A percentile compares a stretch with the other conserved stretches of the same genome.
These are phyloP conservation scores for Kalaharituber pfeilii DNA, from an alignment of 2,329 filamentous ascomycete species.

Conservation along the genomic window DNA sequence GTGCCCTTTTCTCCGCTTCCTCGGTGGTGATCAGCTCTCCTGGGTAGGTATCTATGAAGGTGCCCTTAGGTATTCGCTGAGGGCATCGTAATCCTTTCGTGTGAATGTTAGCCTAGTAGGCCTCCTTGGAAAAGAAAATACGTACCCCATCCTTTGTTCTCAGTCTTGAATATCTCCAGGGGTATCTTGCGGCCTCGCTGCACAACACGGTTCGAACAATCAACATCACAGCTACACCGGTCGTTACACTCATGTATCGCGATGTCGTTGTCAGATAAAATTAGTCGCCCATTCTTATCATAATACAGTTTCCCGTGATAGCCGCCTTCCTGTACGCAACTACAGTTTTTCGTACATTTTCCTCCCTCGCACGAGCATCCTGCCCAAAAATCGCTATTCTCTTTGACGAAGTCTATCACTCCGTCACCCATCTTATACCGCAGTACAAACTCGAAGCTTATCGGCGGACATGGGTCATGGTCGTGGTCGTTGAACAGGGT, in stretches of 20 bases:
- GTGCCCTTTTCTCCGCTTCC: conserved; percentile 49
- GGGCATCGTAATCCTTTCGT: conserved; percentile 43
- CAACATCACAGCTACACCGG: conserved; percentile 44
- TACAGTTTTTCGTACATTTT: conserved; percentile 32
- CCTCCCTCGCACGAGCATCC: conserved; percentile 46
- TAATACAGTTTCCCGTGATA: conserved; percentile 14
- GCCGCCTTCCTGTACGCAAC: conserved; percentile 39
- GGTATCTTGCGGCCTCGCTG: conserved; percentile 53
- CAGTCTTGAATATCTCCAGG: conserved; percentile 60
- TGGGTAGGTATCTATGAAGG: conserved; percentile 66
- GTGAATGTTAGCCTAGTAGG: conserved; percentile 3
- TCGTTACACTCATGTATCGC: conserved; percentile 67
- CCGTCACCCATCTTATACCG: conserved; percentile 41
- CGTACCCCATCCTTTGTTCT: conserved; percentile 58
- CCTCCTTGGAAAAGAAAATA: conserved; percentile 6
- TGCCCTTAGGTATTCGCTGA: conserved; percentile 47
- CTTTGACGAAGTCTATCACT: conserved; percentile 35
- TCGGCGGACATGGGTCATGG: conserved; percentile 36
- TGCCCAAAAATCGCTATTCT: conserved; percentile 42
- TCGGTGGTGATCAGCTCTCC: conserved; percentile 49
- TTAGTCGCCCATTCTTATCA: conserved; percentile 18
- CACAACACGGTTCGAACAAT: conserved; percentile 60
- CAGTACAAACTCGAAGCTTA: conserved; percentile 52
- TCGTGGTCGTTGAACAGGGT: conserved; percentile 48
- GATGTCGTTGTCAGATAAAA: conserved; percentile 13